A percentile compares a stretch with the other conserved stretches of the same genome.
Evolutionary conservation across 208 protist genomes (phyloP).

Genomic region (Leptomonas pyrrhocoris): DNA sequence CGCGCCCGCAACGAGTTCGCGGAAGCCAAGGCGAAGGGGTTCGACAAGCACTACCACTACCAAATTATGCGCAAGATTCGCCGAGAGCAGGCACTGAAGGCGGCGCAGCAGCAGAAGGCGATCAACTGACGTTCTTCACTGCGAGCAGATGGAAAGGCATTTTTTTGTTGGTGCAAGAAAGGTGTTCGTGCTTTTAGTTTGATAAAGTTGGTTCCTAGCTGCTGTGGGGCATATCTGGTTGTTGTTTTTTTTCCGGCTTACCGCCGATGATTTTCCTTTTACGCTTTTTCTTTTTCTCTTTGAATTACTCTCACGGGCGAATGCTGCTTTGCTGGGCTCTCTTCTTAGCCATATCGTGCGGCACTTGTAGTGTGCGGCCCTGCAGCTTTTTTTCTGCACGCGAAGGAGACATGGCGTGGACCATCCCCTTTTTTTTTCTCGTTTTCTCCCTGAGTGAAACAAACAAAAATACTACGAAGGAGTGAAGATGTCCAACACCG

Average conservation of each 20-base stretch:
- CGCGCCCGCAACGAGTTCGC: constrained; percentile 79
- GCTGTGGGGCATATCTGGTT: no score
- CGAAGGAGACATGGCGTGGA: background rate
- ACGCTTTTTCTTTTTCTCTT: background rate
- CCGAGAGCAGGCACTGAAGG: constrained; percentile 79
- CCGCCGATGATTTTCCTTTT: no score
- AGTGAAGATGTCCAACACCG: no score
- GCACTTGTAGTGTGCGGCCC: background rate
- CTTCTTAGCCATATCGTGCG: background rate
- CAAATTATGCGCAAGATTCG: constrained; percentile 91
- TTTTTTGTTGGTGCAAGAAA: background rate
- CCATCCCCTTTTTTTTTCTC: background rate
- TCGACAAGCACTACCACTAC: constrained; percentile 90
- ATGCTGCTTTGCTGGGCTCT: background rate
- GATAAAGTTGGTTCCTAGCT: no score
- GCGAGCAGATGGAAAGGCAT: background rate
- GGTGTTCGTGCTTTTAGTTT: no score
- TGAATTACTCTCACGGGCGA: background rate
- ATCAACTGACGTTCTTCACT: constrained; percentile 10
- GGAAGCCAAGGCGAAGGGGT: constrained; percentile 78
- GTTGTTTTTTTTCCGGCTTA: constrained; percentile 11
- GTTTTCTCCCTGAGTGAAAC: background rate
- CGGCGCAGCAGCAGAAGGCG: constrained; percentile 27
- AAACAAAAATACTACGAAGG: background rate
- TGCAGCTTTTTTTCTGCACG: background rate